A percentile compares a stretch with the other conserved stretches of the same genome.
Evolutionary conservation across 2,329 filamentous ascomycete genomes (phyloP).

Genomic region (Macrophomina pseudophaseolina): DNA sequence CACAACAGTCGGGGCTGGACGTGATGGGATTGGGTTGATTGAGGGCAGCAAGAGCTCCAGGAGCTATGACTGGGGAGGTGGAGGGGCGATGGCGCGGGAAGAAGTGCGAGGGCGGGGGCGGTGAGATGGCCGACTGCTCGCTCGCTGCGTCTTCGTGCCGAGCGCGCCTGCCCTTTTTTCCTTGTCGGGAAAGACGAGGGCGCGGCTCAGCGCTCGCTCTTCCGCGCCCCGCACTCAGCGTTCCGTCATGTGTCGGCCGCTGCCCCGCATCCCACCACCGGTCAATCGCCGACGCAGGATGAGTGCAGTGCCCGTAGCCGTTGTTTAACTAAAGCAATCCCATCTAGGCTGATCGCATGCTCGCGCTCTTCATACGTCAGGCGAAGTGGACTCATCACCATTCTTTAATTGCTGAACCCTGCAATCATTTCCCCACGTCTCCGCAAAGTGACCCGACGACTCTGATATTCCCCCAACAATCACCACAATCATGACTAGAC

Average conservation of each 20-base stretch:
- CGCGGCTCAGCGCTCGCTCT: not conserved
- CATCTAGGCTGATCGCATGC: not conserved
- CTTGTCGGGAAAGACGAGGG: not conserved
- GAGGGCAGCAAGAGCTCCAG: not conserved
- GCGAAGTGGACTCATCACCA: not conserved
- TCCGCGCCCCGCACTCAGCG: constrained; percentile 3
- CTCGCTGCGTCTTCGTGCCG: constrained; percentile 25
- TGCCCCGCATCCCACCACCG: constrained; percentile 4
- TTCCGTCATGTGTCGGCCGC: not conserved
- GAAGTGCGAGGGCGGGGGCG: constrained; percentile 24
- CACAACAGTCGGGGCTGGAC: not conserved
- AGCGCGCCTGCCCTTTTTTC: not conserved
- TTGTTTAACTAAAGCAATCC: not conserved
- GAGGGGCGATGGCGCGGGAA: constrained; percentile 6
- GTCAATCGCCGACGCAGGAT: not conserved
- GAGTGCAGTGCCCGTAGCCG: not conserved
- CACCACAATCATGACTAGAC: not conserved
- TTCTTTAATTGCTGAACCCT: not conserved
- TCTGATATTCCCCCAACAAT: constrained; percentile 5
- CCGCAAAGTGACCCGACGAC: not conserved
- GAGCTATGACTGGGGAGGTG: constrained; percentile 3
- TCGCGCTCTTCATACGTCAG: not conserved
- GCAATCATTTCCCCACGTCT: not conserved
- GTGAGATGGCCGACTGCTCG: constrained; percentile 10
- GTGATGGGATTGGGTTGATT: constrained; percentile 13